These are phyloP conservation scores for Neopestalotiopsis clavispora DNA, from an alignment of 2,329 filamentous ascomycete species.

Conservation along the genomic window DNA sequence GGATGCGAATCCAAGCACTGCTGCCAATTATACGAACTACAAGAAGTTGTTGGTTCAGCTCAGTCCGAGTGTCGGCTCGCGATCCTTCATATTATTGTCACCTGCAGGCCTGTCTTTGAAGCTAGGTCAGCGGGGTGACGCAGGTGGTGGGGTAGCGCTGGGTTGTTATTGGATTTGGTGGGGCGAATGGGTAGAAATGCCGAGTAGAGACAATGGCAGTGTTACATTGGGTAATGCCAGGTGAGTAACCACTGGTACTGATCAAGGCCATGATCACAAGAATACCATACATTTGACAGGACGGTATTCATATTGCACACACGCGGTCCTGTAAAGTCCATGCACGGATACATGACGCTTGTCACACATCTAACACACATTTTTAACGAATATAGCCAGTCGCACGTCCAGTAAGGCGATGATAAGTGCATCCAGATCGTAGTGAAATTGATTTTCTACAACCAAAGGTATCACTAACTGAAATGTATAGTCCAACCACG, in stretches of 20 bases:
- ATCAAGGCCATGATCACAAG: not conserved
- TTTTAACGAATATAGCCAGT: not conserved
- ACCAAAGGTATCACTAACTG: constrained; percentile 1
- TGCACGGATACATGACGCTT: not conserved
- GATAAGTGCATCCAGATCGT: constrained; percentile 4
- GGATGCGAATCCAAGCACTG: constrained; percentile 1
- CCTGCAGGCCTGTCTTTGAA: constrained; percentile 14
- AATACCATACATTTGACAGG: not conserved
- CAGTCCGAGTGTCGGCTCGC: not conserved
- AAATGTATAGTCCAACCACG: not conserved
- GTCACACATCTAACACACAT: not conserved
- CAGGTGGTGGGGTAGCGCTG: not conserved
- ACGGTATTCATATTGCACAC: not conserved
- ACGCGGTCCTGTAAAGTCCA: not conserved
- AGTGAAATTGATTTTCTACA: constrained; percentile 11
- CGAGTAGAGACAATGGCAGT: not conserved
- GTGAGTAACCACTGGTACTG: not conserved
- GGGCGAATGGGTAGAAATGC: not conserved
- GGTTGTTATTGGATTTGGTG: not conserved
- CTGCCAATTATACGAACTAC: not conserved
- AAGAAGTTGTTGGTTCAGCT: not conserved
- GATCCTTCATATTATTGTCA: not conserved
- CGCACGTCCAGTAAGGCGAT: not conserved
- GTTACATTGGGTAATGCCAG: not conserved
- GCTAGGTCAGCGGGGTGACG: not conserved